Base-by-base conservation (phyloP, 495 filamentous ascomycete genomes). In the Staphylotrichum longicolle region DNA sequence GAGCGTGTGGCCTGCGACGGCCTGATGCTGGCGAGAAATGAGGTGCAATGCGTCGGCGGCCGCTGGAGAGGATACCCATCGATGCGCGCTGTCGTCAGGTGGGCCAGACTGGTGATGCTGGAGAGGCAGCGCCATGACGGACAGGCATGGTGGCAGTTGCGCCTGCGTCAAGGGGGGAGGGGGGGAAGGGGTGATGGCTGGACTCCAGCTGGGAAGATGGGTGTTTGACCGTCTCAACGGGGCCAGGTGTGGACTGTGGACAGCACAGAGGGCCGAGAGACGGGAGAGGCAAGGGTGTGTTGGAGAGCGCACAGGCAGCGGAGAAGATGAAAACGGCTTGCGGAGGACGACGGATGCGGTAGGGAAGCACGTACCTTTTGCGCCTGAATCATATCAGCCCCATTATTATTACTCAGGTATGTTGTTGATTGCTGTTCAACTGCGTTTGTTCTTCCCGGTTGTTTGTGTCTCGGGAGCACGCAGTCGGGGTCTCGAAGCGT, bases 351-450 rank as follows among this genome's bases (percentile, higher is more conserved):
- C 57, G 62, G 62, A 50, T 62, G 63, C 55, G 54, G 65, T 50
- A 7, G n/a, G 57, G 39, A 47, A 62, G 69, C 67, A 69, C 69
- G 63, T 68, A 71, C 69, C 66, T 67, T 34, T 11, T 20, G 62
- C 62, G 58, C 65, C 64, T 69, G 67, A 69, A 71, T 69, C 67
- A 71, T 71, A 69, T 34, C 65, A 67, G 49, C 55, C 37, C 61
- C 55, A 54, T 67, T 67, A 67, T 67, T 62, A 65, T 62, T 59
- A 47, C 46, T 15, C 9, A 37, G 39, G n/a, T 42, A 33, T 46
- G n/a, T 27, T 27, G 48, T 14, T 35, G 52, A 50, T 57, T 54
- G 11, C 10, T n/a, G 30, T 41, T 4, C 35, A 33, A 30, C 9
- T 15, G 9, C 30, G 32, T 58, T 48, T 58, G 45, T 58, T n/a